A percentile compares a stretch with the other conserved stretches of the same genome.
Evolutionary conservation across 225 moss, liverwort and hornwort species (phyloP).

Genomic region (Bryoerythrophyllum caledonicum): DNA sequence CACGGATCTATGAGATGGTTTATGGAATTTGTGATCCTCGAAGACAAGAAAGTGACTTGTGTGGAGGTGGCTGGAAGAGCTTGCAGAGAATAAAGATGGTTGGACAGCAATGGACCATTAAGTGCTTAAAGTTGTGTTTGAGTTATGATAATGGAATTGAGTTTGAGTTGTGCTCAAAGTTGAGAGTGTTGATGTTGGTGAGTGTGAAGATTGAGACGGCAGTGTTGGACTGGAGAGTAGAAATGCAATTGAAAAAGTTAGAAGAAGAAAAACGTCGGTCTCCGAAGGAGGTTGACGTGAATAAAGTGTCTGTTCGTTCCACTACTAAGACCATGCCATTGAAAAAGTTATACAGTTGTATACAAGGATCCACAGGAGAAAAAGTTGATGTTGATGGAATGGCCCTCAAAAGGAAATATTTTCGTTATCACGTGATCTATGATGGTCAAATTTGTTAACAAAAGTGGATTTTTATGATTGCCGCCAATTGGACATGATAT

Average conservation of each 20-base stretch:
- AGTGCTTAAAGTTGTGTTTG: no score
- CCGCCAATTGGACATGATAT: accelerated
- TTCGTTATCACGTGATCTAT: neutral
- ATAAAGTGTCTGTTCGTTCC: no score
- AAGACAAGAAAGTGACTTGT: neutral
- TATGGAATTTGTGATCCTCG: neutral
- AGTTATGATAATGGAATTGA: neutral
- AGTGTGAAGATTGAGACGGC: neutral
- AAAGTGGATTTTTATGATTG: accelerated
- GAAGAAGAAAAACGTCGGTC: no score
- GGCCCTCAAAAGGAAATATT: no score
- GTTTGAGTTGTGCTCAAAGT: neutral
- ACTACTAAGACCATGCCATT: no score
- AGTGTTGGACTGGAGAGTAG: no score
- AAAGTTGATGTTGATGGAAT: no score
- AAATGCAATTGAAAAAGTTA: no score
- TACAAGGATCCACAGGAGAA: no score
- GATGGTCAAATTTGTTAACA: neutral
- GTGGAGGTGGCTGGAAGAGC: slow-evolving; percentile 5
- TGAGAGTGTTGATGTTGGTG: neutral
- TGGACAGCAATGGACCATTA: neutral
- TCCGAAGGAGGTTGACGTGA: no score
- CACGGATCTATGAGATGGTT: neutral
- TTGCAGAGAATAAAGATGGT: neutral
- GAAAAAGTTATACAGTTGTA: no score